These are phyloP conservation scores for Prunus dulcis DNA, from an alignment of 306 rosid species.

Conservation along the genomic window DNA sequence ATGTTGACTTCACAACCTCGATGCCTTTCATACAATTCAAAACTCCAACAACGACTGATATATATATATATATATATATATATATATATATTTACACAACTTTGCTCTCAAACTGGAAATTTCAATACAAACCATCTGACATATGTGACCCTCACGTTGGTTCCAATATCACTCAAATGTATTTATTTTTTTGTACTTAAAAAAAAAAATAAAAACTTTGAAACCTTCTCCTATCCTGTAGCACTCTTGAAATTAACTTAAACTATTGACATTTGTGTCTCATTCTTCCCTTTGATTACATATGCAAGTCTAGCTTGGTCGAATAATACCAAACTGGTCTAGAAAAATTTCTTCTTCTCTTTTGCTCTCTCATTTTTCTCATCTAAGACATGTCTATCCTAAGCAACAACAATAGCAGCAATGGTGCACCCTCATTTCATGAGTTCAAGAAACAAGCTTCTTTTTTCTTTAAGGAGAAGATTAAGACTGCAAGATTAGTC, in stretches of 20 bases:
- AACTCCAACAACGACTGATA: slow-evolving; percentile 24
- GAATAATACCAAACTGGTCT: not conserved
- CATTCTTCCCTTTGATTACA: not conserved
- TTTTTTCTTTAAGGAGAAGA: slow-evolving; percentile 82
- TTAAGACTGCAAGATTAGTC: slow-evolving; percentile 90
- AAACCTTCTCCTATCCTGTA: slow-evolving; percentile 12
- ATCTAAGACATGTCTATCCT: slow-evolving; percentile 39
- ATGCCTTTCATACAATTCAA: slow-evolving; percentile 7
- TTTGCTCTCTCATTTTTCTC: not conserved
- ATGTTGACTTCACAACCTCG: slow-evolving; percentile 27
- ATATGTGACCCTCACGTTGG: slow-evolving; percentile 6
- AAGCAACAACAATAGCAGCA: slow-evolving; percentile 36
- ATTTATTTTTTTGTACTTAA: too few relatives aligned
- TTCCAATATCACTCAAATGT: slow-evolving; percentile 5
- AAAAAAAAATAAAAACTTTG: slow-evolving; percentile 2
- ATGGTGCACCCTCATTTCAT: slow-evolving; percentile 53
- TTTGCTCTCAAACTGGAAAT: slow-evolving; percentile 4
- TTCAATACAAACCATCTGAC: not conserved
- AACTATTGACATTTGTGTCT: not conserved
- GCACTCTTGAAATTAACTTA: not conserved
- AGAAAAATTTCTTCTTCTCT: not conserved
- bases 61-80: too few relatives aligned
- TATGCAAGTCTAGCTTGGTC: not conserved
- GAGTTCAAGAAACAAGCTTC: slow-evolving; percentile 93
- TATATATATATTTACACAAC: not conserved